Conservation (phyloP, 179 eudicot species). For the Carnegiea gigantea region DNA sequence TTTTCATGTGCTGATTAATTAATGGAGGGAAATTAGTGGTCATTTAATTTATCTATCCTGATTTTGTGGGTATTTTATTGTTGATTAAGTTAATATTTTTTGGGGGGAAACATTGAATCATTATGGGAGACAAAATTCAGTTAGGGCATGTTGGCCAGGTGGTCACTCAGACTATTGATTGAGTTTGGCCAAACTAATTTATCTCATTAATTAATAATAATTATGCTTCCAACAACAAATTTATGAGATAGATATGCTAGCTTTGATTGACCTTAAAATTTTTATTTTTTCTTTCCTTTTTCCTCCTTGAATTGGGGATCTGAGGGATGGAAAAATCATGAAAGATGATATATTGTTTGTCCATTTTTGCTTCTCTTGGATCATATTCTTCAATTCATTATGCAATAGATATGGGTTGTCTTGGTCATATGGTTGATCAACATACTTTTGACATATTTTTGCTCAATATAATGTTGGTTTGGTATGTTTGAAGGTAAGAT, state of each 20-base stretch:
- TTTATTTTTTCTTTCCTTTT: neutral
- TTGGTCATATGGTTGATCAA: neutral
- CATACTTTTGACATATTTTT: neutral
- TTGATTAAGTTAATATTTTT: constrained; percentile 22
- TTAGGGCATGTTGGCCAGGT: constrained; percentile 54
- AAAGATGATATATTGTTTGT: neutral
- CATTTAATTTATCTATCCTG: neutral
- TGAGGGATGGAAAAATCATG: no score
- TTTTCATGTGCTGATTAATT: constrained; percentile 31
- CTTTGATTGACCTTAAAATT: constrained; percentile 13
- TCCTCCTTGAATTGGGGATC: neutral
- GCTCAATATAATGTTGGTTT: neutral
- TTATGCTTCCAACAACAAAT: constrained; percentile 17
- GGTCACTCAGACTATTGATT: constrained; percentile 11
- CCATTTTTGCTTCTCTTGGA: neutral
- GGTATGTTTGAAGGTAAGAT: neutral
- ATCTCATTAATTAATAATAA: neutral
- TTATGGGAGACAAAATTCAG: constrained; percentile 47
- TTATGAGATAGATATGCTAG: constrained; percentile 16
- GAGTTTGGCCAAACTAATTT: constrained; percentile 11
- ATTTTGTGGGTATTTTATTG: constrained; percentile 19
- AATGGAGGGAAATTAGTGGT: constrained; percentile 2
- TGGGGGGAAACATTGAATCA: constrained; percentile 42
- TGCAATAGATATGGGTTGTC: neutral
- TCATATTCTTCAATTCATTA: neutral